A percentile compares a stretch with the other conserved stretches of the same genome.
Evolutionary conservation across 352 stramenopile species (phyloP).

Genomic region (Salisapilia sapeloensis): DNA sequence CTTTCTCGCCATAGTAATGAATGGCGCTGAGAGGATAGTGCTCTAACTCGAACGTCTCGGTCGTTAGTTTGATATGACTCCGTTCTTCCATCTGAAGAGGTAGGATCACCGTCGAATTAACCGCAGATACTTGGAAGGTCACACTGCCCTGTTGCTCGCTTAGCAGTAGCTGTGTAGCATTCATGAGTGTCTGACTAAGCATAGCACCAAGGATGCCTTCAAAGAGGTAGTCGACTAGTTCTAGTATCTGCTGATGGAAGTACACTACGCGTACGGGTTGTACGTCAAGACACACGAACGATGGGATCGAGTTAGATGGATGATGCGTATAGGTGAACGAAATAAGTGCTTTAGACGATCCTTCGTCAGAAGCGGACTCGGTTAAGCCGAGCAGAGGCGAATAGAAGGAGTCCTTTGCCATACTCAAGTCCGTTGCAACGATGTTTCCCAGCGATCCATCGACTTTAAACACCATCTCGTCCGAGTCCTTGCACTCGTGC

Average conservation of each 20-base stretch:
- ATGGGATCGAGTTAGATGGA: slow-evolving; percentile 11
- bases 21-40: slow-evolving; percentile 47
- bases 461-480: slow-evolving; percentile 3
- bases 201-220: slow-evolving; percentile 63
- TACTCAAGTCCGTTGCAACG: slow-evolving; percentile 48
- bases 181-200: slow-evolving; percentile 47
- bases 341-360: slow-evolving; percentile 9
- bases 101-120: slow-evolving; percentile 48
- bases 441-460: slow-evolving; percentile 51
- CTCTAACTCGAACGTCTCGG: slow-evolving; percentile 25
- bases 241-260: slow-evolving; percentile 73
- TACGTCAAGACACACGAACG: slow-evolving; percentile 26
- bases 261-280: slow-evolving; percentile 61
- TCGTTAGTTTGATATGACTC: slow-evolving; percentile 38
- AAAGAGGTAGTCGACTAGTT: slow-evolving; percentile 68
- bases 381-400: slow-evolving; percentile 46
- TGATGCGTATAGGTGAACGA: slow-evolving; percentile 13
- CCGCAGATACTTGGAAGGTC: slow-evolving; percentile 25
- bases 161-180: slow-evolving; percentile 51
- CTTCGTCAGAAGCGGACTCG: slow-evolving; percentile 9
- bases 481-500: too few relatives aligned
- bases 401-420: slow-evolving; percentile 49
- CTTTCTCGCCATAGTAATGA: slow-evolving; percentile 16
- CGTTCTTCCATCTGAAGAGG: slow-evolving; percentile 31
- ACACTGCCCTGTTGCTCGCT: slow-evolving; percentile 39